Conservation (phyloP, 352 stramenopile species). For the Phytophthora cryptogea region DNA sequence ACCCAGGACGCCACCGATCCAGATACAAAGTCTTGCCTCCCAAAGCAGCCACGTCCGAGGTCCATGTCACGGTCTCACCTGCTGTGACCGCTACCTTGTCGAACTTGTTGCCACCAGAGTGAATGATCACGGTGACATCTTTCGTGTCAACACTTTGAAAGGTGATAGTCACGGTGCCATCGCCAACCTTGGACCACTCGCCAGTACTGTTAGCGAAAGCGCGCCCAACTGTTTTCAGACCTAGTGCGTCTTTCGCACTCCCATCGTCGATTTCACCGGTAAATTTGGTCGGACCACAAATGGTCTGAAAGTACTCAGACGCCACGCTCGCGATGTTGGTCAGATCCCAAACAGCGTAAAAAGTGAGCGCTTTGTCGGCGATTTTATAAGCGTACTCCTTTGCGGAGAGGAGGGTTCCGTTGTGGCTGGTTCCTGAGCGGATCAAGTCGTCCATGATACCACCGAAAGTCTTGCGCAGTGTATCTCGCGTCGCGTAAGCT, state of each 20-base stretch:
- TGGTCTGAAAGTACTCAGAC: slow-evolving; percentile 50
- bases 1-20: slow-evolving; percentile 38
- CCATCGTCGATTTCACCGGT: slow-evolving; percentile 47
- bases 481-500: slow-evolving; percentile 36
- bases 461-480: slow-evolving; percentile 46
- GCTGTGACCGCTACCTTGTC: slow-evolving; percentile 24
- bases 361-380: slow-evolving; percentile 41
- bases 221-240: slow-evolving; percentile 35
- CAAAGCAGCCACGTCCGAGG: slow-evolving; percentile 16
- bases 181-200: slow-evolving; percentile 26
- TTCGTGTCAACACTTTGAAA: slow-evolving; percentile 35
- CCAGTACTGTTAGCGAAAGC: slow-evolving; percentile 38
- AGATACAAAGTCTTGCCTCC: slow-evolving; percentile 41
- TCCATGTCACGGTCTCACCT: slow-evolving; percentile 29
- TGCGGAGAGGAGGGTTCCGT: slow-evolving; percentile 26
- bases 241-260: slow-evolving; percentile 36
- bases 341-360: slow-evolving; percentile 40
- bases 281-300: slow-evolving; percentile 48
- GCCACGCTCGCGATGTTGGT: slow-evolving; percentile 37
- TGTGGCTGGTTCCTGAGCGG: slow-evolving; percentile 25
- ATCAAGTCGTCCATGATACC: slow-evolving; percentile 51
- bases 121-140: slow-evolving; percentile 40
- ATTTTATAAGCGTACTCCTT: slow-evolving; percentile 43
- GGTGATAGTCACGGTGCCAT: slow-evolving; percentile 25
- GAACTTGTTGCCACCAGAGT: slow-evolving; percentile 32